Evolutionary conservation across 768 basidiomycete species (phyloP).

Genomic region (Mycena maculata): DNA sequence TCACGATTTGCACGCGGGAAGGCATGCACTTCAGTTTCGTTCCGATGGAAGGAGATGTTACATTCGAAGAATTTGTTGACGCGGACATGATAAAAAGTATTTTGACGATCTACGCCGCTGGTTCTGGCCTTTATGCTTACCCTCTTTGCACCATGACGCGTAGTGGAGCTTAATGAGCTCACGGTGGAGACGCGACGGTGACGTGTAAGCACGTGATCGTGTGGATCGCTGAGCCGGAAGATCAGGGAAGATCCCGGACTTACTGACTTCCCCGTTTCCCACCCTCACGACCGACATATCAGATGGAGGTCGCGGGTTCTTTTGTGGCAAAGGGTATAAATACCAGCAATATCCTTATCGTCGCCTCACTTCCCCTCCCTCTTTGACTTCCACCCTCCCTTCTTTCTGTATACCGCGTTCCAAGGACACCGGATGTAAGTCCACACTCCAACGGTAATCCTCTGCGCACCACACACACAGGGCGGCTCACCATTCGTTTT

Average conservation of each 20-base stretch:
- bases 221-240: too few species aligned
- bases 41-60: constrained; percentile 10
- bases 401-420: not conserved
- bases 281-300: too few species aligned
- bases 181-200: constrained; percentile 11
- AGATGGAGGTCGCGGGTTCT: not conserved
- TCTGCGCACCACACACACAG: constrained; percentile 40
- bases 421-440: not conserved
- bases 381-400: not conserved
- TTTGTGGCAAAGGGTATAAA: constrained; percentile 17
- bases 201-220: too few species aligned
- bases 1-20: constrained; percentile 40
- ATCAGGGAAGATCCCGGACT: too few species aligned
- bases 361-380: not conserved
- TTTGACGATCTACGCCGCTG: not conserved
- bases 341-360: not conserved
- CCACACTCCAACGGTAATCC: constrained; percentile 36
- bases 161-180: constrained; percentile 20
- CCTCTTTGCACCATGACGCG: constrained; percentile 3
- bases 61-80: constrained; percentile 2
- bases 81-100: constrained; percentile 1
- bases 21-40: constrained; percentile 24
- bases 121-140: constrained; percentile 1
- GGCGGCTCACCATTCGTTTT: constrained; percentile 8
- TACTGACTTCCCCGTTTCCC: too few species aligned